Conservation (phyloP, 306 rosid genomes). For the Erythrophleum fordii region DNA sequence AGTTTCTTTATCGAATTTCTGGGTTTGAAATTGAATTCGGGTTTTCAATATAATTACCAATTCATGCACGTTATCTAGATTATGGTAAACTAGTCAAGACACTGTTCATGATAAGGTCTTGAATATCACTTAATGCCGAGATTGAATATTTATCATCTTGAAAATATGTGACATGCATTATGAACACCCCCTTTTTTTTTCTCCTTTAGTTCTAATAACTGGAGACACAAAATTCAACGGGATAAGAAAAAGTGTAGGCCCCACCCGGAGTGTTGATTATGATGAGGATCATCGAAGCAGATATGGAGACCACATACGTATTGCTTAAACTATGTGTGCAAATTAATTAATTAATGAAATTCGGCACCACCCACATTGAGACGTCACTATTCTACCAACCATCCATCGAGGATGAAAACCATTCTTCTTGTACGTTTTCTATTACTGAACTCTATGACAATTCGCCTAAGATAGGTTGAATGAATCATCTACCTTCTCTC, state of each 20-base stretch:
- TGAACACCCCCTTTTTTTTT: background rate
- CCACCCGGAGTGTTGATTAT: background rate
- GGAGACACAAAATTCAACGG: background rate
- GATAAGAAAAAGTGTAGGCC: background rate
- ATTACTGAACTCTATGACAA: constrained; percentile 10
- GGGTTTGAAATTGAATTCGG: background rate
- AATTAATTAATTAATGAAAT: background rate
- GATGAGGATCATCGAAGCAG: background rate
- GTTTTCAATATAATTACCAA: background rate
- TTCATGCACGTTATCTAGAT: background rate
- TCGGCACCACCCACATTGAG: background rate
- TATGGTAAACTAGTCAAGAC: background rate
- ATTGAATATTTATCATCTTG: background rate
- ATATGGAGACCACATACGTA: background rate
- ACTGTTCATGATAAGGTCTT: no score
- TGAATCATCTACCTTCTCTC: background rate
- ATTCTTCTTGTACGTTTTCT: constrained; percentile 2
- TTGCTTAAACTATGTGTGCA: no score
- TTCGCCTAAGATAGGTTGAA: background rate
- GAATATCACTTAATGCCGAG: background rate
- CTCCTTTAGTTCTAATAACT: no score
- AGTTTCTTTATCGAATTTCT: background rate
- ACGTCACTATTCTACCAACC: constrained; percentile 37
- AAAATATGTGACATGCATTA: background rate
- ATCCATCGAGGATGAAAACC: constrained; percentile 15